Evolutionary conservation across 2,329 filamentous ascomycete species (phyloP).

Genomic region (Trichoderma sp.): DNA sequence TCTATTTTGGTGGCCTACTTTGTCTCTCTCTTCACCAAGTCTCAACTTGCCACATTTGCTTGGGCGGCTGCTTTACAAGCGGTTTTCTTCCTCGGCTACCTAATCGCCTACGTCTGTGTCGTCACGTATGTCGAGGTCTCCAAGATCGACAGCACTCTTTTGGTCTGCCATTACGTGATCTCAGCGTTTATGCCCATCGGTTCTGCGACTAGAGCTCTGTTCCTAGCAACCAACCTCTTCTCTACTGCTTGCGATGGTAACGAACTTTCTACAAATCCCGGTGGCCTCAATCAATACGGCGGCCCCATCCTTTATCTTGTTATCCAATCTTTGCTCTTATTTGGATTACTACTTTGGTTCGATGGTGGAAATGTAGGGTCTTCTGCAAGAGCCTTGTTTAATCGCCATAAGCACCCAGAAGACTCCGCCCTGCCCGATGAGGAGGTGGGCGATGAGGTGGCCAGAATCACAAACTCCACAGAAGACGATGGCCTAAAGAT

Average conservation of each 20-base stretch:
- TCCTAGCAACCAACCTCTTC: constrained; percentile 82
- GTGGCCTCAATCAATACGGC: constrained; percentile 73
- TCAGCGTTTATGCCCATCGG: constrained; percentile 76
- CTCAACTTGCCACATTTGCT: constrained; percentile 82
- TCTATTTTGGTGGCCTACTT: constrained; percentile 79
- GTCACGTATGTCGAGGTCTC: constrained; percentile 75
- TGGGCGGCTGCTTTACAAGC: constrained; percentile 79
- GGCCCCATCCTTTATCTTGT: constrained; percentile 84
- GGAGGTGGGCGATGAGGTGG: constrained; percentile 68
- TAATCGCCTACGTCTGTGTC: constrained; percentile 72
- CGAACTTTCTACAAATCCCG: constrained; percentile 68
- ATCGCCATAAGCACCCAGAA: constrained; percentile 36
- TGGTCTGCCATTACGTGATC: constrained; percentile 75
- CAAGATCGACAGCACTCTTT: constrained; percentile 67
- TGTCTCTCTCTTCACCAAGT: constrained; percentile 77
- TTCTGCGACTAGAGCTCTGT: constrained; percentile 73
- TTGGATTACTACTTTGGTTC: constrained; percentile 74
- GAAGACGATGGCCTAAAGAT: constrained; percentile 73
- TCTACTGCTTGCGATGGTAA: constrained; percentile 73
- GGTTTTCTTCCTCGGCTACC: constrained; percentile 69
- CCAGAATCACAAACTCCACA: constrained; percentile 55
- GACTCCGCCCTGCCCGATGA: constrained; percentile 48
- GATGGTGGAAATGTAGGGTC: constrained; percentile 73
- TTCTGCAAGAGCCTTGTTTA: constrained; percentile 50
- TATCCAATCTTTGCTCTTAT: constrained; percentile 71